Conservation (phyloP, 2,329 filamentous ascomycete species). For the Reticulascus tulasneorum region DNA sequence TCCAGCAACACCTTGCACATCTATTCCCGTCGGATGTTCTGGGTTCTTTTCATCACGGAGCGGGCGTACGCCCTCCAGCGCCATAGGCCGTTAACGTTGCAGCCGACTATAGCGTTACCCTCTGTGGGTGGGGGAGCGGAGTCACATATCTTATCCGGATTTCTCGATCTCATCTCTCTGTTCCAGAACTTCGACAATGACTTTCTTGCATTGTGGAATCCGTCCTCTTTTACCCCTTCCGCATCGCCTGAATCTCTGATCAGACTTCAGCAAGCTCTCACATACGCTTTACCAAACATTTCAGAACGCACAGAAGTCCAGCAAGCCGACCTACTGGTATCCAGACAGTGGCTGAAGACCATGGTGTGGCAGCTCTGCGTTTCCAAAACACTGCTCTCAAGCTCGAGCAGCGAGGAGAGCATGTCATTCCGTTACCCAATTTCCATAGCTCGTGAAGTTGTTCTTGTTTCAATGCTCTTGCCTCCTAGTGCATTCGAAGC, state of each 20-base stretch:
- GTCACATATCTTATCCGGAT: slow-evolving; percentile 25
- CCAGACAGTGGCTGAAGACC: slow-evolving; percentile 21
- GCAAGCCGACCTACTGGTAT: slow-evolving; percentile 21
- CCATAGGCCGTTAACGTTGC: slow-evolving; percentile 22
- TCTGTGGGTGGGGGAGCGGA: slow-evolving; percentile 17
- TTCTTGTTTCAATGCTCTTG: slow-evolving; percentile 17
- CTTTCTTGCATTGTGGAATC: slow-evolving; percentile 25
- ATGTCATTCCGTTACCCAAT: slow-evolving; percentile 23
- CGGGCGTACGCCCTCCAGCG: slow-evolving; percentile 26
- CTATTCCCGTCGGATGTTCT: slow-evolving; percentile 22
- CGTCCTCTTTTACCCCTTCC: slow-evolving; percentile 4
- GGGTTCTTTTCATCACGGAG: slow-evolving; percentile 28
- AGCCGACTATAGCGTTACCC: slow-evolving; percentile 19
- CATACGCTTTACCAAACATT: slow-evolving; percentile 2
- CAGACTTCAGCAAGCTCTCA: slow-evolving; percentile 4
- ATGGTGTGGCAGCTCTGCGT: slow-evolving; percentile 24
- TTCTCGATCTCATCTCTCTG: slow-evolving; percentile 24
- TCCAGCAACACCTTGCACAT: slow-evolving; percentile 3
- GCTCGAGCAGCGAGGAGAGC: slow-evolving; percentile 12
- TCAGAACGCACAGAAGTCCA: slow-evolving; percentile 15
- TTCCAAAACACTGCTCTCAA: slow-evolving; percentile 15
- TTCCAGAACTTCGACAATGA: slow-evolving; percentile 22
- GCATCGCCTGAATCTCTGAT: not conserved
- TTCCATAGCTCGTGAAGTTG: slow-evolving; percentile 20
- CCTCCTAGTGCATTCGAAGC: slow-evolving; percentile 24